These are phyloP conservation scores for Ophiostoma triangulosporum DNA, from an alignment of 2,329 filamentous ascomycete species.

Conservation along the genomic window DNA sequence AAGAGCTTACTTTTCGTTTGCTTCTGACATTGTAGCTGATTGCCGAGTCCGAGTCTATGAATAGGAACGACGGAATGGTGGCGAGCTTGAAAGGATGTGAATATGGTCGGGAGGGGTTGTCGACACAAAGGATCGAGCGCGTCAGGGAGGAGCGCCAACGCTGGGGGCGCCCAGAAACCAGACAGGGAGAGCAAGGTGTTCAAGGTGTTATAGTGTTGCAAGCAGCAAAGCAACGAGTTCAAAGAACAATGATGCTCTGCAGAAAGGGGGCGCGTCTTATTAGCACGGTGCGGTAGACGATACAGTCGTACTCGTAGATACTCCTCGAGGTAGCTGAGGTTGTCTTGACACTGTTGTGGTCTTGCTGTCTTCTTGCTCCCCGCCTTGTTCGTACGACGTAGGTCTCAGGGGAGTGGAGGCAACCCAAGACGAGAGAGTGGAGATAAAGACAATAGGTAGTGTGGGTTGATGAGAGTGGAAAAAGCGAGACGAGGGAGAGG, in stretches of 20 bases:
- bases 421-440: background rate
- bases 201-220: background rate
- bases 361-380: conserved; percentile 1
- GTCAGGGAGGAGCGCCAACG: background rate
- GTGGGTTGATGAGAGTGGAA: background rate
- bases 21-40: background rate
- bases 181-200: background rate
- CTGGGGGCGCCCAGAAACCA: background rate
- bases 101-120: background rate
- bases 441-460: background rate
- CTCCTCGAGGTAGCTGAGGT: background rate
- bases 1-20: background rate
- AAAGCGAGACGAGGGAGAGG: background rate
- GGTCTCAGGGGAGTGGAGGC: conserved; percentile 1
- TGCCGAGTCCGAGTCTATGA: background rate
- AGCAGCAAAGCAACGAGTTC: background rate
- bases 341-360: background rate
- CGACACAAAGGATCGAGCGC: background rate
- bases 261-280: no score
- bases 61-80: background rate
- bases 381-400: background rate
- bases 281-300: background rate
- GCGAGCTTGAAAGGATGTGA: background rate
- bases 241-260: background rate
- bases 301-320: background rate